Conservation (phyloP, 805 yeast species). For the Saturnispora quitensis region DNA sequence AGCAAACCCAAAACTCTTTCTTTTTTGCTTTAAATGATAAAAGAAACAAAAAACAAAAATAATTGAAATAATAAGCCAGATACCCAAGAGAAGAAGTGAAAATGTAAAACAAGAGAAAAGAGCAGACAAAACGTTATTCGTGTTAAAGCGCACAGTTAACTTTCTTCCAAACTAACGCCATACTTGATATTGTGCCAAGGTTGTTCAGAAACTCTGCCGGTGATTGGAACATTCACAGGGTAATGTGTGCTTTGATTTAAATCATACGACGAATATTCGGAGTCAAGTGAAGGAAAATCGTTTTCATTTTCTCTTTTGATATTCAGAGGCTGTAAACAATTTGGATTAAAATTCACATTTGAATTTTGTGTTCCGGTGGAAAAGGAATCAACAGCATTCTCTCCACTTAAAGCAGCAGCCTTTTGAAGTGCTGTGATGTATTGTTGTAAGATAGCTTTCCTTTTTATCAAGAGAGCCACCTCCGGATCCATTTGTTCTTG, state of each 20-base stretch:
- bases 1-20: neutral
- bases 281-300: conserved; percentile 1
- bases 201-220: neutral
- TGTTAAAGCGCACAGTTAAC: neutral
- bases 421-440: conserved; percentile 2
- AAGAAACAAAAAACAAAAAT: neutral
- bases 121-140: neutral
- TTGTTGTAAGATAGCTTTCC: conserved; percentile 1
- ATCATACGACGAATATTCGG: neutral
- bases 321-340: neutral
- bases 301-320: neutral
- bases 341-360: neutral
- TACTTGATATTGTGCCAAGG: neutral
- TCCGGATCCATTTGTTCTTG: neutral
- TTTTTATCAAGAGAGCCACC: neutral
- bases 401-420: neutral
- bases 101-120: neutral
- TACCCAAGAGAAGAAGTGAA: neutral
- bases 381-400: neutral
- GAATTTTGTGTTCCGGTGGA: neutral
- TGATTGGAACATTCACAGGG: neutral
- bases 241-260: neutral
- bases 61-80: neutral
- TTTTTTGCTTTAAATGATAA: neutral
- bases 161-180: neutral